Percentiles rank a stretch among this genome's conserved stretches.
These are phyloP conservation scores for Backusella westeae DNA, from an alignment of 192 early-diverging fungal genomes.

Conservation along the genomic window DNA sequence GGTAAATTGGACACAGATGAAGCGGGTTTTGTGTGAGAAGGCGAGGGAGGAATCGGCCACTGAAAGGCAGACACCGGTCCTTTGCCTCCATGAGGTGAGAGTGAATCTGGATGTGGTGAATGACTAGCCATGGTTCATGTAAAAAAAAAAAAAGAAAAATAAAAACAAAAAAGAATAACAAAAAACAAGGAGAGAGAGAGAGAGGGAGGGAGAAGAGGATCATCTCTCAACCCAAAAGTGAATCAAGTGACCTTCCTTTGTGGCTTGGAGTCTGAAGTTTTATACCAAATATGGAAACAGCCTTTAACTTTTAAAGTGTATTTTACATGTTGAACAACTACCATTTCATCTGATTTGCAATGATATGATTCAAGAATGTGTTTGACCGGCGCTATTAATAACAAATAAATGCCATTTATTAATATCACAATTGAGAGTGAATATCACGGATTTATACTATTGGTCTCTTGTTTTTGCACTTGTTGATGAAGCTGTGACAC, in stretches of 20 bases:
- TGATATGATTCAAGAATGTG: too few species aligned
- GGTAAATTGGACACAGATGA: neutral
- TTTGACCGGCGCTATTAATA: neutral
- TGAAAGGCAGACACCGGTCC: constrained; percentile 4
- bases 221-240: neutral
- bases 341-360: too few species aligned
- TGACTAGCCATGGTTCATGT: neutral
- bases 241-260: neutral
- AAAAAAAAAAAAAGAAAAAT: neutral
- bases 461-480: neutral
- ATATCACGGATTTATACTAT: neutral
- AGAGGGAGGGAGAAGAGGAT: neutral
- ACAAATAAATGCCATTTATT: neutral
- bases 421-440: neutral
- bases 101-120: constrained; percentile 4
- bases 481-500: neutral
- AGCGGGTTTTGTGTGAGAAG: neutral
- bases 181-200: neutral
- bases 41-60: constrained; percentile 17
- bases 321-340: too few species aligned
- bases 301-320: neutral
- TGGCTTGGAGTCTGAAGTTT: constrained; percentile 2
- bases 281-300: neutral
- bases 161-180: neutral
- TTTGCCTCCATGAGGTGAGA: neutral